These are phyloP conservation scores for Blumeria graminis DNA, from an alignment of 2,329 filamentous ascomycete genomes.

Conservation along the genomic window DNA sequence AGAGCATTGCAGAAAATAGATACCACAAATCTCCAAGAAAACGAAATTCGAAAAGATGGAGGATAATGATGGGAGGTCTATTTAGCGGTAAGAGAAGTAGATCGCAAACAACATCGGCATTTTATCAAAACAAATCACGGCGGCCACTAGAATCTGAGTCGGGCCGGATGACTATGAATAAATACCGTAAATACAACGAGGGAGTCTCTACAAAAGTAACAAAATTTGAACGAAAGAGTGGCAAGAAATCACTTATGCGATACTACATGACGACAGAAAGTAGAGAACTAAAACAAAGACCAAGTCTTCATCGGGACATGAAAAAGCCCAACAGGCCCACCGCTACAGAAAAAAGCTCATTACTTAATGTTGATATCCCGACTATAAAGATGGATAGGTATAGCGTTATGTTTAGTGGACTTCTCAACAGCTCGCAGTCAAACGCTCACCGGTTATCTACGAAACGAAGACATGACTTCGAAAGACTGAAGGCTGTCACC, in stretches of 20 bases:
- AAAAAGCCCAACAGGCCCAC: neutral
- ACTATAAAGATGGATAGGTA: slow-evolving; percentile 65
- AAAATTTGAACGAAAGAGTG: too few species aligned
- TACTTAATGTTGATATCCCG: slow-evolving; percentile 61
- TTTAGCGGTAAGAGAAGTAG: slow-evolving; percentile 22
- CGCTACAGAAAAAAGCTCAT: slow-evolving; percentile 1
- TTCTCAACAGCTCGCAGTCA: slow-evolving; percentile 26
- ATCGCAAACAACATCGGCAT: slow-evolving; percentile 6
- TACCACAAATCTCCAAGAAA: neutral
- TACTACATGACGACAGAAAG: neutral
- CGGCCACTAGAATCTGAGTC: neutral
- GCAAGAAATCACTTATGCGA: too few species aligned
- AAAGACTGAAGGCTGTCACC: slow-evolving; percentile 30
- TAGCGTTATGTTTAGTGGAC: slow-evolving; percentile 72
- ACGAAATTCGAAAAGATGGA: slow-evolving; percentile 22
- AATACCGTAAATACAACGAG: too few species aligned
- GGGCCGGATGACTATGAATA: neutral
- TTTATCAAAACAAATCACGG: slow-evolving; percentile 13
- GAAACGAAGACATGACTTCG: slow-evolving; percentile 32
- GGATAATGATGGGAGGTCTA: slow-evolving; percentile 30
- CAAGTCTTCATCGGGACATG: neutral
- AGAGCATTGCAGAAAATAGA: neutral
- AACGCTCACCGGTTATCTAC: slow-evolving; percentile 20
- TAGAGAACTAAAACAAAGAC: neutral
- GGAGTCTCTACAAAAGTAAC: too few species aligned